Base-by-base conservation (phyloP, 2,329 filamentous ascomycete genomes). In the Colletotrichum lini region DNA sequence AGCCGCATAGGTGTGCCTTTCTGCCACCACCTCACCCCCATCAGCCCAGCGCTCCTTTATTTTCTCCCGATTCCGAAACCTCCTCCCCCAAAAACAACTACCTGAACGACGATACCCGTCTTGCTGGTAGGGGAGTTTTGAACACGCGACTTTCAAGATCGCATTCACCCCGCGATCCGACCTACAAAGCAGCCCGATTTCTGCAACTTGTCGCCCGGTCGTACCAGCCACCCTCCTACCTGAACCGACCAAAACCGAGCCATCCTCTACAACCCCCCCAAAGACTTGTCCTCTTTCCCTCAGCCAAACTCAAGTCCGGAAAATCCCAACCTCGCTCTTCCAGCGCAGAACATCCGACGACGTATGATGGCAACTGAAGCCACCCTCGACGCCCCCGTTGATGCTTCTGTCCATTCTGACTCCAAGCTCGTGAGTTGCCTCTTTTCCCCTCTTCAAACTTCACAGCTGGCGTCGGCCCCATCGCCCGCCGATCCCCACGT, bases 361-460 rank as follows among this genome's bases (percentile, higher is more conserved):
- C 87, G 88, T 87, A 90, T 88, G 87, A 90, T 90, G 88, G 88
- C 88, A 86, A 87, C 87, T 85, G 88, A 89, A 87, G 84, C 86
- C 84, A 84, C 84, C 79, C 82, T 84, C 80, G 82, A 85, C 78
- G 85, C 82, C 82, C 82, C 84, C 81, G 84, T 84, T 81, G 85
- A 87, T 86, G 86, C 84, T 83, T 83, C 85, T 83, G 80, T 83
- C 79, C 82, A 83, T 78, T 80, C 83, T 77, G 82, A 84, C 76
- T 77, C 82, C 75, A 81, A 83, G 79, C 82, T 81, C 77, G 86
- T 88, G 76, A 83, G 84, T 82, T 44, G 47, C n/a, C 47, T 16
- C n/a, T 54, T 67, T 44, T 70, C 57, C 50, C 44, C 53, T 58
- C 53, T 38, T 40, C 35, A 50, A 62, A n/a, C 58, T 61, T 66